Evolutionary conservation across 2,329 filamentous ascomycete species (phyloP), one percentile per base, ranked within the genome.

Genomic region (Fusarium sp.): DNA sequence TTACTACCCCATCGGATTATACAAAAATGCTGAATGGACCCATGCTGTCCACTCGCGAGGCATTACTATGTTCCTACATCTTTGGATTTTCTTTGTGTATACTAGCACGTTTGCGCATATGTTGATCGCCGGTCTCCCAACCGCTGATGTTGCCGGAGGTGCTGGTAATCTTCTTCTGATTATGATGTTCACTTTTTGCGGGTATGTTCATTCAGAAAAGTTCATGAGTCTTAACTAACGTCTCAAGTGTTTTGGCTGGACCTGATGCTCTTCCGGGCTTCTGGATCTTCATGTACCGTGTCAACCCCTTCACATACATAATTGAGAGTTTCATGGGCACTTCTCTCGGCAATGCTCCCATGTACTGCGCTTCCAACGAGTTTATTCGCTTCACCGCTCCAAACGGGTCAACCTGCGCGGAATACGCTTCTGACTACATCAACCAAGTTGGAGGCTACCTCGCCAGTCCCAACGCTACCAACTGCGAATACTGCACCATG

Each of bases 261-360:
- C 92, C 92, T 0, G 79, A 81, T 1, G 83, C 85, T 2, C 87
- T 95, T 20, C 92, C 93, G 0, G 85, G 89, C 4, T 94, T 95
- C 85, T 95, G 93, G 93, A 89, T 91, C 74, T 94, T 93, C 85
- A 92, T 94, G 89, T 94, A 94, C 80, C 88, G 92, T 39, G 84
- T 93, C 60, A 93, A 90, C 1, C 93, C 93, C 0, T 91, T 95
- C 80, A 94, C 92, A 0, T 96, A 96, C 80, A 84, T 95, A 2
- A 88, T 94, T 39, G 87, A 88, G 45, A 92, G 90, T 1, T 88
- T 95, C 79, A 81, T 94, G 6, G 87, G 90, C 0, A 88, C 89
- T 3, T 91, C 88, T 1, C 83, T 96, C 27, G 91, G 91, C 10
- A 89, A 91, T 73, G 88, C 88, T 0, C 45, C 78, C 0, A 89